A percentile compares a stretch with the other conserved stretches of the same genome.
Evolutionary conservation across 2,329 filamentous ascomycete species (phyloP).

Genomic region (Biscogniauxia mediterranea): DNA sequence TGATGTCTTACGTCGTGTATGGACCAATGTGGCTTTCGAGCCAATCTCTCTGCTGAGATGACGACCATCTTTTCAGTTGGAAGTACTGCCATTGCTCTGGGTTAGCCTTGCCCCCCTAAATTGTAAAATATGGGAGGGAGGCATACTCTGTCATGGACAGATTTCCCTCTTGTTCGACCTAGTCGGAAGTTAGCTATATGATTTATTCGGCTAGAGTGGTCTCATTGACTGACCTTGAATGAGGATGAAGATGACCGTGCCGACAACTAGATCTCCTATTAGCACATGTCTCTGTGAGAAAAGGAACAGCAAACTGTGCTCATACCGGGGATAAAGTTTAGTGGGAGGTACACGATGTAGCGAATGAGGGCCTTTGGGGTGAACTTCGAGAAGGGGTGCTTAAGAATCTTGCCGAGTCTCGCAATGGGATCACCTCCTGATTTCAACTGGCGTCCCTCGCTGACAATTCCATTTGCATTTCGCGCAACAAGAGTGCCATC

Average conservation of each 20-base stretch:
- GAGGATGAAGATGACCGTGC: constrained; percentile 76
- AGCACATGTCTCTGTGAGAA: neutral
- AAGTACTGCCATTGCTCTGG: constrained; percentile 66
- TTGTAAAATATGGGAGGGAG: neutral
- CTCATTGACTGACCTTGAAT: constrained; percentile 58
- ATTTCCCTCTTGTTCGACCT: constrained; percentile 48
- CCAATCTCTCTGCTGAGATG: constrained; percentile 63
- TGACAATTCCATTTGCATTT: constrained; percentile 60
- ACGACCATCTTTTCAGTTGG: constrained; percentile 81
- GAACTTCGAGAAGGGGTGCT: constrained; percentile 56
- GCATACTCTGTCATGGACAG: constrained; percentile 54
- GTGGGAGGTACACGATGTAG: constrained; percentile 80
- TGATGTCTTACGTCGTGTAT: constrained; percentile 69
- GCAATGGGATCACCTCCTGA: constrained; percentile 55
- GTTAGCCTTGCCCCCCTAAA: constrained; percentile 41
- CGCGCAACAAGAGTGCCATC: constrained; percentile 65
- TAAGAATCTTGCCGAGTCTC: constrained; percentile 56
- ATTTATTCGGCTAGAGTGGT: constrained; percentile 4
- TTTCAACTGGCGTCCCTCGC: constrained; percentile 71
- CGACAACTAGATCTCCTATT: constrained; percentile 56
- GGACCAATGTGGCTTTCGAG: constrained; percentile 68
- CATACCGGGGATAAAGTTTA: constrained; percentile 80
- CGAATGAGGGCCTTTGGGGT: constrained; percentile 65
- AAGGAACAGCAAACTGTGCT: neutral
- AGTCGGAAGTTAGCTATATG: constrained; percentile 4